These are phyloP conservation scores for Colletotrichum sp. DNA, from an alignment of 2,329 filamentous ascomycete genomes.

Conservation along the genomic window DNA sequence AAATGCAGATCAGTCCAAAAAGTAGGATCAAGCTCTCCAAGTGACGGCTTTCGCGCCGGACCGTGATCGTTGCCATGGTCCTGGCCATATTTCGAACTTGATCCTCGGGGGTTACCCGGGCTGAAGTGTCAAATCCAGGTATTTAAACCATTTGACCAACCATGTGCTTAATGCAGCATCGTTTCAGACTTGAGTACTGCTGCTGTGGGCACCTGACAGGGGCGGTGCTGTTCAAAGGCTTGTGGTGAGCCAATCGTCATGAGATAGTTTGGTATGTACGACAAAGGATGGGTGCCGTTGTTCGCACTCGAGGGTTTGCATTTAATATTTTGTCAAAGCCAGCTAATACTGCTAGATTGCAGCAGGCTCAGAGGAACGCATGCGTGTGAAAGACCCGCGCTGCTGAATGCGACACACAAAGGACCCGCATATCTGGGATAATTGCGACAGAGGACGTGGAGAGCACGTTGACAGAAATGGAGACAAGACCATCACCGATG, in stretches of 20 bases:
- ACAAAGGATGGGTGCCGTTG: background rate
- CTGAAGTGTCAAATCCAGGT: background rate
- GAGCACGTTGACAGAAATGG: no score
- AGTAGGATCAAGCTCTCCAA: background rate
- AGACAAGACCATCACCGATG: no score
- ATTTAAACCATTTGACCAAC: background rate
- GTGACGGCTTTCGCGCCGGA: background rate
- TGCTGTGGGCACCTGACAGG: background rate
- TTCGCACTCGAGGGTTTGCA: background rate
- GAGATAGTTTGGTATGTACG: background rate
- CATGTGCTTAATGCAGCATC: background rate
- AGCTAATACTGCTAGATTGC: background rate
- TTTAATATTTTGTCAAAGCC: background rate
- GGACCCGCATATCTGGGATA: background rate
- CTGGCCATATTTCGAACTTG: background rate
- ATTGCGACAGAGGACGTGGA: background rate
- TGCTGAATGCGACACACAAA: background rate
- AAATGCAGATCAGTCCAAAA: background rate
- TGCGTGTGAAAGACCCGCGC: background rate
- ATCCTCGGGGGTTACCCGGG: background rate
- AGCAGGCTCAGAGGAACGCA: fast-evolving
- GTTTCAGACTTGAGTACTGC: background rate
- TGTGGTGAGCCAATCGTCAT: background rate
- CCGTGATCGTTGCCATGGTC: background rate
- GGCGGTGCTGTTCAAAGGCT: background rate